Percentiles rank a stretch among this genome's conserved stretches.
phyloP scores from a whole-genome alignment of 306 rosid species.

The Gleditsia sinensis region DNA sequence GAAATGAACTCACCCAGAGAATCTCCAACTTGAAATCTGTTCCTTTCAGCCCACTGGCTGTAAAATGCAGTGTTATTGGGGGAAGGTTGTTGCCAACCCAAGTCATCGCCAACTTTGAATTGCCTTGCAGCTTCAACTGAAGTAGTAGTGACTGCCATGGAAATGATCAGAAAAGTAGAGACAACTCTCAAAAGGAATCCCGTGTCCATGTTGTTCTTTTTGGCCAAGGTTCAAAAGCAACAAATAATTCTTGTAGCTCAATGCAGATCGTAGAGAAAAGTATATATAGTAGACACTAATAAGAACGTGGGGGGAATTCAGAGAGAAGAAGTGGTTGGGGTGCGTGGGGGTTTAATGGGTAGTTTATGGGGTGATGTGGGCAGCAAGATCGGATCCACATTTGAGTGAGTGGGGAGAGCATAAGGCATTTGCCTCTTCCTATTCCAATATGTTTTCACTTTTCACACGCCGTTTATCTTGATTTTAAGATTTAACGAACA shows the following conservation, averaged over 20 bases:
- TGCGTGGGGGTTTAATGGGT: slow-evolving; percentile 22
- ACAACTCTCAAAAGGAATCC: slow-evolving; percentile 30
- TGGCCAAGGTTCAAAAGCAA: slow-evolving; percentile 7
- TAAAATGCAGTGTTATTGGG: slow-evolving; percentile 45
- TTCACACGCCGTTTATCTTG: too few species aligned
- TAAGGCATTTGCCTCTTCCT: too few species aligned
- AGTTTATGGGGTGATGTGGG: not conserved
- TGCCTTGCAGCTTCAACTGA: slow-evolving; percentile 45
- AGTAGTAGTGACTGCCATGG: slow-evolving; percentile 30
- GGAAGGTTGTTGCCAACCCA: slow-evolving; percentile 71
- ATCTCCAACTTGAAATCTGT: slow-evolving; percentile 81
- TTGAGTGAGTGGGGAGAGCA: too few species aligned
- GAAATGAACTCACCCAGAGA: slow-evolving; percentile 54
- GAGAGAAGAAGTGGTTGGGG: not conserved
- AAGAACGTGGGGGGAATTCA: not conserved
- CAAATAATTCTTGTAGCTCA: not conserved
- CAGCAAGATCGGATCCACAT: too few species aligned
- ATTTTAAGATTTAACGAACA: too few species aligned
- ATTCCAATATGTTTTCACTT: too few species aligned
- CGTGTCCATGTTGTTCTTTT: slow-evolving; percentile 17
- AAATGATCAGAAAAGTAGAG: slow-evolving; percentile 18
- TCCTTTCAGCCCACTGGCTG: slow-evolving; percentile 61
- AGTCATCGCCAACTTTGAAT: slow-evolving; percentile 69
- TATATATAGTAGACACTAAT: not conserved
- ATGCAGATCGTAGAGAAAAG: not conserved